Evolutionary conservation across 768 basidiomycete species (phyloP), one percentile per base, ranked within the genome.

Genomic region (Cystobasidiopsis lactophilus): DNA sequence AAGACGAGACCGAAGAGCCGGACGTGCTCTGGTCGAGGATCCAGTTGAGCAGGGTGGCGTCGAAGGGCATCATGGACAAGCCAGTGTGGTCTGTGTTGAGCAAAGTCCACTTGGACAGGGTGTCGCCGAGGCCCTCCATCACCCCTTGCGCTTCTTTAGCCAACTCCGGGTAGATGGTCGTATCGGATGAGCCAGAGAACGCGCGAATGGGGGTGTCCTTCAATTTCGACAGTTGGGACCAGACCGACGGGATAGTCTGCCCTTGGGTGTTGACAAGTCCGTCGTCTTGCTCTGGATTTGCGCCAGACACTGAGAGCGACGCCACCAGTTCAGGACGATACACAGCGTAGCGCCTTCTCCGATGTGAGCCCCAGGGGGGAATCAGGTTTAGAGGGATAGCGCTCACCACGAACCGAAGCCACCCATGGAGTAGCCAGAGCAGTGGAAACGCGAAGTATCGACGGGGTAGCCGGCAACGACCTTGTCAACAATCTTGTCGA

Each of bases 21-120:
- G 29, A 16, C 14, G 33, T 29, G n/a, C 27, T 40, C 38, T 54
- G 46, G 18, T 50, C 21, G 19, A 54, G 39, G 31, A 54, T 49
- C 53, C 53, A 54, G n/a, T 54, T 54, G 46, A 54, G 50, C 11
- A 54, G 37, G 3, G 21, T 31, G 24, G 53, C 40, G 30, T 48
- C 37, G 37, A 54, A 54, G 21, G 53, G 53, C 24, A 38, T 49
- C 23, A 38, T 54, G 29, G 29, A 33, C 30, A 54, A 31, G 30
- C 47, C 53, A 21, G 53, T 49, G 47, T 54, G 53, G 40, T 54
- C 53, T 19, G 47, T 40, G n/a, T 24, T 30, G 14, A 50, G 46
- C 11, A 40, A 40, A 29, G 27, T 48, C 3, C 49, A 27, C 38
- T 46, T 40, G 26, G 47, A 14, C 4, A 38, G 3, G 23, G 18